Percentiles rank a stretch among this genome's conserved stretches.
Evolutionary conservation across 2,329 filamentous ascomycete species (phyloP).

Genomic region (Penicillium sp.): DNA sequence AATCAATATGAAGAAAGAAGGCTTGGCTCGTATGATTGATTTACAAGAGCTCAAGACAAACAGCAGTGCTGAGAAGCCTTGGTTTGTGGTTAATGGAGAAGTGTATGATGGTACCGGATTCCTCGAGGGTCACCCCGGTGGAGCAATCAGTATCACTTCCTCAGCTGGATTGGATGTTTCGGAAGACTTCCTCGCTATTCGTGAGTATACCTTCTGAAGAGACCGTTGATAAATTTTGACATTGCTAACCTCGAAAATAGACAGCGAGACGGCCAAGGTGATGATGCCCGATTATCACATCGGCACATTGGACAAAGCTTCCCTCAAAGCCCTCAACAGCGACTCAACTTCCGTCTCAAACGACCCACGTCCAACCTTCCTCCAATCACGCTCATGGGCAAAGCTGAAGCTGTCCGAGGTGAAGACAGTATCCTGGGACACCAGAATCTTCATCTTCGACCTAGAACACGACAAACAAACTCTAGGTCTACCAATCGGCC

Average conservation of each 20-base stretch:
- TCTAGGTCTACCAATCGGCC: constrained; percentile 77
- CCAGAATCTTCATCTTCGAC: constrained; percentile 76
- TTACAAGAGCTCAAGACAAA: constrained; percentile 73
- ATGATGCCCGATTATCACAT: constrained; percentile 90
- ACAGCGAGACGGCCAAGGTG: constrained; percentile 85
- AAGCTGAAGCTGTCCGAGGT: constrained; percentile 70
- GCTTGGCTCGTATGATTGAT: constrained; percentile 62
- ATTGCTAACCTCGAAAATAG: constrained; percentile 47
- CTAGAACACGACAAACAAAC: constrained; percentile 70
- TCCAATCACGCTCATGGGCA: constrained; percentile 72
- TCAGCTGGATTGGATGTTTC: constrained; percentile 80
- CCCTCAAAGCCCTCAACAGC: constrained; percentile 56
- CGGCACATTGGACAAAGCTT: constrained; percentile 68
- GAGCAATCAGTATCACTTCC: constrained; percentile 78
- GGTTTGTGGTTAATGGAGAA: constrained; percentile 86
- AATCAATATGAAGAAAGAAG: constrained; percentile 75
- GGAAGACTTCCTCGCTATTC: constrained; percentile 90
- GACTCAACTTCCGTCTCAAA: constrained; percentile 44
- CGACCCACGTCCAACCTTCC: constrained; percentile 61
- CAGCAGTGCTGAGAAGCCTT: constrained; percentile 65
- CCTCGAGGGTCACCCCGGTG: constrained; percentile 80
- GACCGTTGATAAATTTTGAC: background rate
- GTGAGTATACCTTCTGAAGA: constrained; percentile 55
- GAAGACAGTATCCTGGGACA: constrained; percentile 71
- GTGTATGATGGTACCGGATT: constrained; percentile 86